A percentile compares a stretch with the other conserved stretches of the same genome.
Evolutionary conservation across 441 rosid species (phyloP).

Genomic region (Dalechampia spathulata): DNA sequence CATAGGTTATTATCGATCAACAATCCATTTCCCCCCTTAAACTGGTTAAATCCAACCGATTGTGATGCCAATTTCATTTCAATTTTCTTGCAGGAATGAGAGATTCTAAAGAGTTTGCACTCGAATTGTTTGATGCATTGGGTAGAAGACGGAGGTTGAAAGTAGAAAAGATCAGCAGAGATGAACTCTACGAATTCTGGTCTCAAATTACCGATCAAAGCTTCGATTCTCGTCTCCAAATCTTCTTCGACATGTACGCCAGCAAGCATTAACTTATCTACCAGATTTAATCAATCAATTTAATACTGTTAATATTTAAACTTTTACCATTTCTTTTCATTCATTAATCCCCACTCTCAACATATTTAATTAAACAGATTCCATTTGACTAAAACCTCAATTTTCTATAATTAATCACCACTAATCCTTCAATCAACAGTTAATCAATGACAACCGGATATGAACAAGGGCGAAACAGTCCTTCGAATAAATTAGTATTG

Average conservation of each 20-base stretch:
- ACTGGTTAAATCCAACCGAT: too few relatives aligned
- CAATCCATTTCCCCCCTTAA: too few relatives aligned
- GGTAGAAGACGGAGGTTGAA: slow-evolving; percentile 63
- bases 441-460: too few relatives aligned
- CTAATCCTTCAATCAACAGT: slow-evolving; percentile 5
- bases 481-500: not conserved
- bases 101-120: slow-evolving; percentile 90
- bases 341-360: too few relatives aligned
- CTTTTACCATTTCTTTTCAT: too few relatives aligned
- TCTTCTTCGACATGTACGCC: slow-evolving; percentile 96
- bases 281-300: not conserved
- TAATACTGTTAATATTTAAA: too few relatives aligned
- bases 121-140: slow-evolving; percentile 75
- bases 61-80: too few relatives aligned
- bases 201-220: slow-evolving; percentile 84
- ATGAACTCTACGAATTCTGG: slow-evolving; percentile 90
- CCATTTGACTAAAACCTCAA: too few relatives aligned
- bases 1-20: slow-evolving; percentile 44
- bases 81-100: slow-evolving; percentile 51
- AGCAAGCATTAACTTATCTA: slow-evolving; percentile 1
- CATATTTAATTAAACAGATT: not conserved
- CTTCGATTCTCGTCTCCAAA: slow-evolving; percentile 96
- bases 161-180: slow-evolving; percentile 56
- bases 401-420: too few relatives aligned
- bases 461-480: slow-evolving; percentile 4